Base-by-base conservation (phyloP, 2,329 filamentous ascomycete genomes). In the Pestalotiopsis sp. region DNA sequence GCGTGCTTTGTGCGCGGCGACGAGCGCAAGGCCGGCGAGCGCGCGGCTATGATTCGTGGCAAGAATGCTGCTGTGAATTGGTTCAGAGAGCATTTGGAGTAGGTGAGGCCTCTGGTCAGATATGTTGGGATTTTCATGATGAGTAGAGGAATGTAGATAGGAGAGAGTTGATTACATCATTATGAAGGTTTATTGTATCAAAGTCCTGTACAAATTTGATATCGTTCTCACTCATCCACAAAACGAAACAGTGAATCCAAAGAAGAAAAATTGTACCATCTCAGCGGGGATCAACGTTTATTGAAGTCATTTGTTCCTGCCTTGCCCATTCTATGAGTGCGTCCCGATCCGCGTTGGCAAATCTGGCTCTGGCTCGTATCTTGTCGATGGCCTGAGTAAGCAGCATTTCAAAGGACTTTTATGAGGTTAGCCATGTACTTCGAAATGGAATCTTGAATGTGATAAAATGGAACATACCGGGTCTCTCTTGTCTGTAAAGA, bases 51-150 rank as follows among this genome's bases (percentile, higher is more conserved):
- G 79, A 79, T 76, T 4, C 77, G 81, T 60, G 85, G 77, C 0
- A 86, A 86, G 79, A 79, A 82, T 71, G 80, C 80, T 10, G 81
- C 78, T 22, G 82, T 85, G 5, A 68, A 26, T 20, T 87, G 84
- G 83, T 80, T 85, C 39, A 78, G 73, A 66, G 67, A 76, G 68
- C 74, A 71, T 65, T 62, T 76, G 30, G n/a, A 24, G 20, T 17
- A 20, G 17, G 20, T 35, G 7, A 9, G 30, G 7, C 30, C 30
- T 35, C 30, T 9, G 30, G 1, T 2, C 9, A 35, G 7, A 9
- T 35, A 35, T 35, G 7, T 1, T 35, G 30, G 6, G 30, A 2
- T 9, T 35, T 9, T 9, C 2, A 35, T 9, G 30, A 35, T 2
- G 30, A 35, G 30, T 35, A 9, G 30, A 35, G 30, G 30, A 35